These are phyloP conservation scores for Oenanthe sinensis DNA, from an alignment of 129 eudicot genomes.

Conservation along the genomic window DNA sequence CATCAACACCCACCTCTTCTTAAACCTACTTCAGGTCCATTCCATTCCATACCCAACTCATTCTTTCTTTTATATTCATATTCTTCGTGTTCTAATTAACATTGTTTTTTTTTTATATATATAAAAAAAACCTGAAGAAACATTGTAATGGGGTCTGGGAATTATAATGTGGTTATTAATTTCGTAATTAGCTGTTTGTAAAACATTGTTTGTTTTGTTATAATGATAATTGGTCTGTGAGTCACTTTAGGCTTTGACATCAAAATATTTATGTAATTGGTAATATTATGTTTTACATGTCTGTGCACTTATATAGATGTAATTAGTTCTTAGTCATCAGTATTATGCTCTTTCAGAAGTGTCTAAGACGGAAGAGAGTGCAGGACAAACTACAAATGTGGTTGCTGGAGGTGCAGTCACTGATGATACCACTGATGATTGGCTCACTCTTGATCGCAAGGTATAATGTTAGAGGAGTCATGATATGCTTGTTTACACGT, in stretches of 20 bases:
- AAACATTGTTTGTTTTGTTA: neutral
- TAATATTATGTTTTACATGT: neutral
- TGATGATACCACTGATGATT: conserved; percentile 37
- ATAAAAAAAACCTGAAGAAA: no score
- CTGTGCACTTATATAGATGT: neutral
- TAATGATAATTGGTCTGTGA: neutral
- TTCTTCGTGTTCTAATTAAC: neutral
- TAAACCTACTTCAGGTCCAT: conserved; percentile 74
- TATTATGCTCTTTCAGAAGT: conserved; percentile 40
- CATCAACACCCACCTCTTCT: conserved; percentile 81
- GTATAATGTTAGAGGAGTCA: neutral
- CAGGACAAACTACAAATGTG: conserved; percentile 65
- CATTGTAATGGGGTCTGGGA: neutral
- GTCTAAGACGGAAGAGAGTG: conserved; percentile 79
- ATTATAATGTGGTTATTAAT: neutral
- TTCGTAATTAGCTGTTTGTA: neutral
- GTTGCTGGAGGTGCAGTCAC: conserved; percentile 78
- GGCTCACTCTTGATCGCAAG: conserved; percentile 13
- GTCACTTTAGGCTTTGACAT: neutral
- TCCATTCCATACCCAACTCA: no score
- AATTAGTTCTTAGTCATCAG: neutral
- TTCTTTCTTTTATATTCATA: neutral
- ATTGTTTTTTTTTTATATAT: neutral
- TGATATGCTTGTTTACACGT: neutral
- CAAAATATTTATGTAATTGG: neutral